Conservation (phyloP, 768 basidiomycete species). For the Rhodocollybia butyracea region DNA sequence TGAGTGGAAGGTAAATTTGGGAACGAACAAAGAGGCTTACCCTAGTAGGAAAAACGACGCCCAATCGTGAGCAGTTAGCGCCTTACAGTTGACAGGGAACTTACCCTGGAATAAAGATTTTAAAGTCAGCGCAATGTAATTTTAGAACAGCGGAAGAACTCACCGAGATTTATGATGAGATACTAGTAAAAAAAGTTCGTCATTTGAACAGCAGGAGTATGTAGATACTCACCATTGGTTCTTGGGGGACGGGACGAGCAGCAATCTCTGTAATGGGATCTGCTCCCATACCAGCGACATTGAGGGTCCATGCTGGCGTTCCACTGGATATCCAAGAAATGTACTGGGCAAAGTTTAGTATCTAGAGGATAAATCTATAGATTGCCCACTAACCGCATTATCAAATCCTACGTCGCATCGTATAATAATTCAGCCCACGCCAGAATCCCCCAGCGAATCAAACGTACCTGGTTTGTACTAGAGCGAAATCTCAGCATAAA, state of each 20-base stretch:
- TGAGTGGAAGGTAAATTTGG: no score
- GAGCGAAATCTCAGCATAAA: constrained; percentile 45
- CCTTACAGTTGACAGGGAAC: no score
- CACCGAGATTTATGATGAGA: constrained; percentile 50
- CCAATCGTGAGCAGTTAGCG: no score
- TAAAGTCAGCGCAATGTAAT: no score
- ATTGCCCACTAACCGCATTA: constrained; percentile 30
- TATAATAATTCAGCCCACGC: not conserved
- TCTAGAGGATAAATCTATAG: constrained; percentile 6
- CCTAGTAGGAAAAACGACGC: no score
- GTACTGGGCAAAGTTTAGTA: constrained; percentile 38
- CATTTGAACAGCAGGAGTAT: constrained; percentile 5
- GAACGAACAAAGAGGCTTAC: no score
- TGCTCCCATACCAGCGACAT: constrained; percentile 48
- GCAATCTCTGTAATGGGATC: constrained; percentile 47
- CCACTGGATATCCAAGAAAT: constrained; percentile 63
- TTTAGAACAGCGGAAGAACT: no score
- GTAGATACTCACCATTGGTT: constrained; percentile 57
- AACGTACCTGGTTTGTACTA: constrained; percentile 47
- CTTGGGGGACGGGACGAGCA: constrained; percentile 52
- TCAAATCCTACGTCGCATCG: constrained; percentile 29
- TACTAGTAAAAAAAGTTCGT: constrained; percentile 27
- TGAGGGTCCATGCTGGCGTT: constrained; percentile 57
- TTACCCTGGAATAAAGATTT: no score
- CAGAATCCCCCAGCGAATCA: constrained; percentile 30